Evolutionary conservation across 129 eudicot species (phyloP).

Genomic region (Solidago caesia): DNA sequence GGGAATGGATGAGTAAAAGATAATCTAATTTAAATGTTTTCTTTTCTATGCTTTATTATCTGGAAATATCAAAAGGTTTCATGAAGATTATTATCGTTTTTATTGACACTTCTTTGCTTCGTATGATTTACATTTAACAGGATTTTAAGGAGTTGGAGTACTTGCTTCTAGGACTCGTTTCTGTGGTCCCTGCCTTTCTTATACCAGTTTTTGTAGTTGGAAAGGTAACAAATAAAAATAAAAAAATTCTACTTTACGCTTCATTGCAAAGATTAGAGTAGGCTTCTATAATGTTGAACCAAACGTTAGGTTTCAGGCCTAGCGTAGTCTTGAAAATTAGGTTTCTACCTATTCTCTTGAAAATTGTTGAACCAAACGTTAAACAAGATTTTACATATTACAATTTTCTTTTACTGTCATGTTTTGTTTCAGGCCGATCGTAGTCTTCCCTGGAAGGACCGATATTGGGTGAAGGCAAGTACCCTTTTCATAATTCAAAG

Average conservation of each 20-base stretch:
- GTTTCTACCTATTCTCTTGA: too few relatives aligned
- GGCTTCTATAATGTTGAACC: background rate
- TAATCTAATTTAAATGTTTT: background rate
- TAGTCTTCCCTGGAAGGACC: conserved; percentile 63
- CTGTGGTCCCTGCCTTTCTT: conserved; percentile 77
- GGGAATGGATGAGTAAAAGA: background rate
- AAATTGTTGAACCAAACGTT: too few relatives aligned
- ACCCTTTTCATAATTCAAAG: conserved; percentile 5
- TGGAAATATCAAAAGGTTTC: background rate
- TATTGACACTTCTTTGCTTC: conserved; percentile 9
- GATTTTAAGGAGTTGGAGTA: conserved; percentile 86
- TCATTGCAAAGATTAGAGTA: too few relatives aligned
- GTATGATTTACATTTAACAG: conserved; percentile 41
- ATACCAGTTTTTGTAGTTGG: conserved; percentile 72
- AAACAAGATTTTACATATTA: too few relatives aligned
- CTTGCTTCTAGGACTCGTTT: conserved; percentile 71
- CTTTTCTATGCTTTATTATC: background rate
- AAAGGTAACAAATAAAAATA: conserved; percentile 44
- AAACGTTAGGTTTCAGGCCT: too few relatives aligned
- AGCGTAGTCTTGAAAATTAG: too few relatives aligned
- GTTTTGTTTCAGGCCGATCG: conserved; percentile 66
- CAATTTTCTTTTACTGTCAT: too few relatives aligned
- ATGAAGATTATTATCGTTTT: background rate
- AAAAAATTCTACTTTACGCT: too few relatives aligned
- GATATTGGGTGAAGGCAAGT: conserved; percentile 94